Base-by-base conservation (phyloP, 1,284 basidiomycete species). In the Fistulinella cinereoalba region DNA sequence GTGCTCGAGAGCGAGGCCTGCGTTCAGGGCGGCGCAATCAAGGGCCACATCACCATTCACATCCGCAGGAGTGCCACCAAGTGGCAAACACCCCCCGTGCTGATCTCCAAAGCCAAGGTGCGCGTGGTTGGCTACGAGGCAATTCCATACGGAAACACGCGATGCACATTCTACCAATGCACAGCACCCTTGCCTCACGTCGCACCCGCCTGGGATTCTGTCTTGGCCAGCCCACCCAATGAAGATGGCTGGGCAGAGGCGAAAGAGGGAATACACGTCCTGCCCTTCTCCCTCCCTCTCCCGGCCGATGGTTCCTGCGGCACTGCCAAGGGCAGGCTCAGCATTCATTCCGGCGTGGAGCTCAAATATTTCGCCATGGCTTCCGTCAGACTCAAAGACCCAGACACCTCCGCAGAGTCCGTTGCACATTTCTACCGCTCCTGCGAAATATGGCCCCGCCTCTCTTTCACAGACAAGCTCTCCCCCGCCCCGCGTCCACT, bases 371-470 rank as follows among this genome's bases (percentile, higher is more conserved):
- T 97, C 45, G 83, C 83, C 3, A 88, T 96, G 67, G 81, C 80
- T 81, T 90, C 65, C 47, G 83, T 77, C 24, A 64, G 47, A 68
- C 79, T 97, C 43, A 88, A 88, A 64, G 83, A 91, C 46, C 65
- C 79, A 3, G 68, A 72, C 32, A 76, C 79, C 22, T 71, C 69
- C 36, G 76, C 78, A 58, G 76, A 83, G 8, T 92, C 90, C 6
- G 88, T 97, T 39, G 88, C 93, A 0, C 94, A 97, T 66, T 96
- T 97, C 64, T 97, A 96, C 67, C 84, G 94, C 3, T 75, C 85
- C 31, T 85, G 92, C 59, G 81, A 87, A 44, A 71, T 97, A 24
- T 92, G 86, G 77, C 93, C 94, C 1, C 83, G 83, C 43, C 70
- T 94, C 22, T 80, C 91, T 52, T 82, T 88, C 1, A 70, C 78